Evolutionary conservation across 2,329 filamentous ascomycete species (phyloP).

Genomic region (Neopestalotiopsis sp.): DNA sequence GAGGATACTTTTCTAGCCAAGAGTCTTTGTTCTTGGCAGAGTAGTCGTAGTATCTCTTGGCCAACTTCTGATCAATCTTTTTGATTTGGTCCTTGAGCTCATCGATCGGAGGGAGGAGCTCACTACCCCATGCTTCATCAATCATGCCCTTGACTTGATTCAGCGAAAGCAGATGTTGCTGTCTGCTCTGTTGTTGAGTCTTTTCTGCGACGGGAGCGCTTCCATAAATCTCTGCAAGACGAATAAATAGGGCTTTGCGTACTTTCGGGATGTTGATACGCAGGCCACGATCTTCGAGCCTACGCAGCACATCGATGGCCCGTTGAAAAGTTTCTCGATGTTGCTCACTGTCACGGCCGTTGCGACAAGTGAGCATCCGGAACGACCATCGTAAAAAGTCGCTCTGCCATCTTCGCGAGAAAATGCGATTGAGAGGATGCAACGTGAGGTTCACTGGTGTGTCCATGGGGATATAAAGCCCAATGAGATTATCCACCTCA

Average conservation of each 20-base stretch:
- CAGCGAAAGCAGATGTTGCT: slow-evolving; percentile 34
- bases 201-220: slow-evolving; percentile 26
- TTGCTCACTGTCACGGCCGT: not conserved
- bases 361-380: slow-evolving; percentile 36
- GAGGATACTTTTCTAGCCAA: not conserved
- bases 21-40: not conserved
- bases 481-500: slow-evolving; percentile 36
- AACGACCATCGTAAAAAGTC: slow-evolving; percentile 53
- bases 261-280: slow-evolving; percentile 28
- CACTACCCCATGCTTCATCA: slow-evolving; percentile 42
- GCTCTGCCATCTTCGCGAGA: slow-evolving; percentile 44
- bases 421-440: slow-evolving; percentile 55
- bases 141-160: slow-evolving; percentile 40
- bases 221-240: slow-evolving; percentile 41
- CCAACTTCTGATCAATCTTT: not conserved
- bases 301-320: slow-evolving; percentile 38
- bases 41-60: not conserved
- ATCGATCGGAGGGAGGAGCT: slow-evolving; percentile 36
- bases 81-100: slow-evolving; percentile 23
- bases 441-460: slow-evolving; percentile 44
- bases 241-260: slow-evolving; percentile 31
- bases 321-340: slow-evolving; percentile 29
- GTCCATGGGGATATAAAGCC: slow-evolving; percentile 46
- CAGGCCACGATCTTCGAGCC: slow-evolving; percentile 38
- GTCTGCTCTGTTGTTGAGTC: slow-evolving; percentile 25